Evolutionary conservation across 2,329 filamentous ascomycete genomes (phyloP), one percentile per base, ranked within the genome.

Genomic region (Pleochaeta shiraiana): DNA sequence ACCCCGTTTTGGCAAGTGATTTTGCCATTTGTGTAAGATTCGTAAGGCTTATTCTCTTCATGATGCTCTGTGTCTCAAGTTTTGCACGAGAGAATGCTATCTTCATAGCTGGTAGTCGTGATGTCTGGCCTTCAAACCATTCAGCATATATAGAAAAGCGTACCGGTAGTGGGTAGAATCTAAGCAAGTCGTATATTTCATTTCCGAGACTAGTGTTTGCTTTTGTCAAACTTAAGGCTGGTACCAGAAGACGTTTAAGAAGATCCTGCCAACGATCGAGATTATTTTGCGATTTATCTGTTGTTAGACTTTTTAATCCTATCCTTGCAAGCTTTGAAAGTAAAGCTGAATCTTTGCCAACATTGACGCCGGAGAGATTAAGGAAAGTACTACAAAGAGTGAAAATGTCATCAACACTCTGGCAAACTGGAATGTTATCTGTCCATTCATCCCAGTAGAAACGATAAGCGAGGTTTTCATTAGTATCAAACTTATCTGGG

Each of bases 401-500:
- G 73, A 97, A 93, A 16, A 98, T 81, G 72, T 98, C 93, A 67
- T 96, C 90, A 5, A 95, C 83, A 1, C 79, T 87, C 73, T 95
- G 91, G 72, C 93, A 98, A 24, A 95, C 77, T 0, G 93, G 95
- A 57, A 98, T 80, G 68, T 93, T 95, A 74, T 97, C 92, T 1
- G 85, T 81, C 93, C 93, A 98, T 69, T 97, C 93, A 66, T 95
- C 90, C 85, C 93, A 96, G 74, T 98, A 98, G 73, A 95, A 97
- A 37, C 87, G 83, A 73, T 96, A 97, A 14, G 78, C 82, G n/a
- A 81, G 80, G 24, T 85, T 85, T 69, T 90, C 88, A 64, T 84
- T 85, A 30, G 83, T 83, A 70, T 93, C 88, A 67, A 80, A 80
- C 68, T 83, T 85, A 69, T 95, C 91, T 4, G 90, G 83, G 70